phyloP scores from a whole-genome alignment of 2,329 filamentous ascomycete species.

The Verruconis gallopava region DNA sequence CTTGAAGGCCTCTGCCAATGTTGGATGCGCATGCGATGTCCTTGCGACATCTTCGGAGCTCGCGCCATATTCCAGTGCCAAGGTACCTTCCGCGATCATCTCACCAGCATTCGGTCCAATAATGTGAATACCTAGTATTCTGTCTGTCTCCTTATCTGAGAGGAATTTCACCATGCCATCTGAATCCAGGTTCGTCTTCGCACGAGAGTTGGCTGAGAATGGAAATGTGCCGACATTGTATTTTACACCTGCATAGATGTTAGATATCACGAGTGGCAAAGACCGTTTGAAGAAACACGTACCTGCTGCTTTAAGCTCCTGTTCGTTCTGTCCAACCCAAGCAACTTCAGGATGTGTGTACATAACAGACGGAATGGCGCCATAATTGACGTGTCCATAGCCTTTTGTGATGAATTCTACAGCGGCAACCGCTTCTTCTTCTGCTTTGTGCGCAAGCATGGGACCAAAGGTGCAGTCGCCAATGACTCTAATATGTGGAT shows the following conservation, averaged over 20 bases:
- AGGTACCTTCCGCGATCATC: slow-evolving; percentile 96
- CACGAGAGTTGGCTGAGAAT: slow-evolving; percentile 94
- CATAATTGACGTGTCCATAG: slow-evolving; percentile 98
- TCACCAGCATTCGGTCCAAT: slow-evolving; percentile 91
- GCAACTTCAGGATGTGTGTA: slow-evolving; percentile 98
- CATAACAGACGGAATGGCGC: slow-evolving; percentile 95
- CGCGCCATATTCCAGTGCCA: slow-evolving; percentile 93
- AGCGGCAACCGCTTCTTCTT: slow-evolving; percentile 91
- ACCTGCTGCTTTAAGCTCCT: slow-evolving; percentile 67
- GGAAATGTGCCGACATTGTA: slow-evolving; percentile 93
- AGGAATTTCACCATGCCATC: slow-evolving; percentile 97
- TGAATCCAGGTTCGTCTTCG: slow-evolving; percentile 95
- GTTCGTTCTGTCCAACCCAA: slow-evolving; percentile 96
- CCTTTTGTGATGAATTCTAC: slow-evolving; percentile 98
- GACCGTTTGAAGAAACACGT: background rate
- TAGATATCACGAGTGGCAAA: background rate
- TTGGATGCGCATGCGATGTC: slow-evolving; percentile 59
- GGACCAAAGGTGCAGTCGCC: slow-evolving; percentile 95
- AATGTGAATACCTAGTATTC: slow-evolving; percentile 91
- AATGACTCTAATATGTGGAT: slow-evolving; percentile 91
- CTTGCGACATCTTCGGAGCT: slow-evolving; percentile 80
- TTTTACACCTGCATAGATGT: slow-evolving; percentile 51
- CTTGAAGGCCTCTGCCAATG: slow-evolving; percentile 95
- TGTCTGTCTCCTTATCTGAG: slow-evolving; percentile 89
- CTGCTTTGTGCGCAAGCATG: slow-evolving; percentile 98